Percentiles rank a stretch among this genome's conserved stretches.
phyloP scores from a whole-genome alignment of 345 rosid species.

The Salix brachista region DNA sequence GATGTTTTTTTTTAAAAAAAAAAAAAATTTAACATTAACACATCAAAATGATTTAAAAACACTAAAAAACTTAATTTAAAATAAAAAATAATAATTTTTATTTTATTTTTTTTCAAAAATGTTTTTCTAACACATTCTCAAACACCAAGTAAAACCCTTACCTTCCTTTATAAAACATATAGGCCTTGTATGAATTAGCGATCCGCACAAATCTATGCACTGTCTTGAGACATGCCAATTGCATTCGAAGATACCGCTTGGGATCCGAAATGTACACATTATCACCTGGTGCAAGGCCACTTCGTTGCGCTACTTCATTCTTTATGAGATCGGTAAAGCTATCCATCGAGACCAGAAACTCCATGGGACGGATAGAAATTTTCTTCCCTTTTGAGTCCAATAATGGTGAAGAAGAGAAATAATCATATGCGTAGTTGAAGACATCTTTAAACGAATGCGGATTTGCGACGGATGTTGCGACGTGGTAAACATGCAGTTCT shows the following conservation, averaged over 20 bases:
- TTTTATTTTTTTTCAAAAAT: no score
- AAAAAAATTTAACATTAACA: no score
- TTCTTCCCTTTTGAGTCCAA: conserved; percentile 11
- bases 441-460: background rate
- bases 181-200: conserved; percentile 19
- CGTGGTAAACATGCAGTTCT: conserved; percentile 16
- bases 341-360: conserved; percentile 18
- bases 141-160: background rate
- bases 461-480: conserved; percentile 23
- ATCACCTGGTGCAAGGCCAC: background rate
- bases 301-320: background rate
- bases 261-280: background rate
- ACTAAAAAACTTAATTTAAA: no score
- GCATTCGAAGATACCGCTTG: background rate
- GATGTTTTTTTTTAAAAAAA: no score
- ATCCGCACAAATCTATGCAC: background rate
- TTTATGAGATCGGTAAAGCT: conserved; percentile 13
- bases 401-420: conserved; percentile 16
- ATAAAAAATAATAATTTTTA: no score
- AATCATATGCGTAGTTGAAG: background rate
- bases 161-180: conserved; percentile 11
- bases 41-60: no score
- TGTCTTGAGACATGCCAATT: conserved; percentile 8
- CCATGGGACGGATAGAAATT: background rate
- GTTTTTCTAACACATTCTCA: no score